These are phyloP conservation scores for Aspergillus japonicus DNA, from an alignment of 2,329 filamentous ascomycete genomes.

Conservation along the genomic window DNA sequence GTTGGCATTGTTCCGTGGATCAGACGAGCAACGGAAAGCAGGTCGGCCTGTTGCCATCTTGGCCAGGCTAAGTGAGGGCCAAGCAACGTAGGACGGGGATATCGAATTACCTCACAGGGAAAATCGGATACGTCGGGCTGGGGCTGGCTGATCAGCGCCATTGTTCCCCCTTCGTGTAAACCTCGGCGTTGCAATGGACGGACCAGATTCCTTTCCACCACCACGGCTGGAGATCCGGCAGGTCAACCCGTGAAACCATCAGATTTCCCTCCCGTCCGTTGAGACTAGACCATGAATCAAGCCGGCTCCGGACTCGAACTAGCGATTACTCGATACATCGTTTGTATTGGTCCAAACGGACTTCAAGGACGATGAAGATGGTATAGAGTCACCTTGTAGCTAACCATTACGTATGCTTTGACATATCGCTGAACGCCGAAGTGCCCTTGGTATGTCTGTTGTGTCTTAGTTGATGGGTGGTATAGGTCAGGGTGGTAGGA, in stretches of 20 bases:
- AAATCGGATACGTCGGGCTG: slow-evolving; percentile 4
- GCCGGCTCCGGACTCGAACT: neutral
- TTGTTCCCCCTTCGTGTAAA: slow-evolving; percentile 1
- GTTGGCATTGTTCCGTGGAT: neutral
- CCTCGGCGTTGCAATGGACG: neutral
- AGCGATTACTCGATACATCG: neutral
- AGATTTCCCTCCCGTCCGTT: neutral
- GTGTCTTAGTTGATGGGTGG: too few relatives aligned
- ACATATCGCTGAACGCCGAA: neutral
- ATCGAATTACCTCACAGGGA: neutral
- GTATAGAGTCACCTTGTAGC: neutral
- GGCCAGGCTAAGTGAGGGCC: neutral
- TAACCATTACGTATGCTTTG: neutral
- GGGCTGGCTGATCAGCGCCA: neutral
- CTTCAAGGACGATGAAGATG: neutral
- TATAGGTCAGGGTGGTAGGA: neutral
- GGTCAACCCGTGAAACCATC: neutral
- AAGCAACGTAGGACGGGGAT: neutral
- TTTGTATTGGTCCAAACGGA: too few relatives aligned
- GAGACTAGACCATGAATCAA: neutral
- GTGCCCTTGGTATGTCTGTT: too few relatives aligned
- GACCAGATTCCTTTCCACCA: neutral
- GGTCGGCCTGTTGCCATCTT: neutral
- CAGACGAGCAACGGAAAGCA: neutral
- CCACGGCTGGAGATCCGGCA: neutral